Evolutionary conservation across 257 asterid genomes (phyloP).

Genomic region (Scutellaria barbata): DNA sequence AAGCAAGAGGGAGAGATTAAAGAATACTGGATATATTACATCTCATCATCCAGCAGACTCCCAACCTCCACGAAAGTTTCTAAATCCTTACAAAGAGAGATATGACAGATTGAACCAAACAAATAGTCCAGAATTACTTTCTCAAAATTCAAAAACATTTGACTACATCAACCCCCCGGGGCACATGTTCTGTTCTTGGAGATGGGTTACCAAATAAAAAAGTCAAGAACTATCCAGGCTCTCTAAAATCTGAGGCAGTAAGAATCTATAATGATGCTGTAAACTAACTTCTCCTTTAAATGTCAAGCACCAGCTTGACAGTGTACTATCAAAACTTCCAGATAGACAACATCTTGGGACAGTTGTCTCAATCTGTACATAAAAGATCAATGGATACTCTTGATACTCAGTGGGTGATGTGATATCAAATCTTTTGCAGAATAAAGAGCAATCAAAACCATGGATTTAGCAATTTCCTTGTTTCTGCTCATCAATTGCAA

Average conservation of each 20-base stretch:
- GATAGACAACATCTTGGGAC: neutral
- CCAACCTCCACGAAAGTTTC: conserved; percentile 13
- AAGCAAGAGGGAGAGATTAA: neutral
- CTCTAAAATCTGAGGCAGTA: conserved; percentile 8
- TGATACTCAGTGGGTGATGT: conserved; percentile 2
- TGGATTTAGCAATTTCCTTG: neutral
- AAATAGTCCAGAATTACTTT: neutral
- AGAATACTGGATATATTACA: neutral
- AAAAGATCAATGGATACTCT: neutral
- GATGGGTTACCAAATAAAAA: neutral
- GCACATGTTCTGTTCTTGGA: conserved; percentile 1
- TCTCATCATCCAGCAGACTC: conserved; percentile 6
- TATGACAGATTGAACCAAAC: neutral
- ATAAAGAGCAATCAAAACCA: conserved; percentile 7
- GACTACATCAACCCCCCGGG: neutral
- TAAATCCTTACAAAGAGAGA: neutral
- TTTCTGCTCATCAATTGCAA: conserved; percentile 11
- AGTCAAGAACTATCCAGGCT: neutral
- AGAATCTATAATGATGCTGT: neutral
- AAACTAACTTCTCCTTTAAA: neutral
- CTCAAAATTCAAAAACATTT: conserved; percentile 5
- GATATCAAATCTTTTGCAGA: neutral
- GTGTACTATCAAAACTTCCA: conserved; percentile 3
- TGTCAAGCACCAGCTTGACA: conserved; percentile 21
- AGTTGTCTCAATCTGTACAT: conserved; percentile 4